Base-by-base conservation (phyloP, 768 basidiomycete species). In the Pholiota microspora region DNA sequence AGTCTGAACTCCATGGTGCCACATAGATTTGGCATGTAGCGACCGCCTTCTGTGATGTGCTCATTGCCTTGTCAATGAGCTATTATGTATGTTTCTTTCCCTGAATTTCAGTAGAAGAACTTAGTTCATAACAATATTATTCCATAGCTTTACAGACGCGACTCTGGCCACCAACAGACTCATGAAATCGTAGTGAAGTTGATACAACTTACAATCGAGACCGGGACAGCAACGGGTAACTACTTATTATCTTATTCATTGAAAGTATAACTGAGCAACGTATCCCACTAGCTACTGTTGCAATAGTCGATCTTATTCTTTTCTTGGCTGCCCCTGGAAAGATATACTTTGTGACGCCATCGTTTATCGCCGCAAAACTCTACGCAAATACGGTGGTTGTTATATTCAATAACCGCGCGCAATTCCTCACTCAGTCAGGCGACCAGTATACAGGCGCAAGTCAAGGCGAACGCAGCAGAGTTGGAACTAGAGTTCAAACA, bases 371-470 rank as follows among this genome's bases (percentile, higher is more conserved):
- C 1, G 48, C 48, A 0, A 49, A 49, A 8, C 48, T 49, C 7
- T 49, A 49, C 15, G 48, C 32, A 7, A 49, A 49, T 49, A 36
- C 48, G 4, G 48, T 49, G 34, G 48, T 49, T 4, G 48, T 49
- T 3, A 25, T 49, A n/a, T 49, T 51, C 18, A 51, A 51, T 16
- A 51, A 51, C 40, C 38, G 40, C 13, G 40, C 40, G 13, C 51
- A 51, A 31, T 44, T 51, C 32, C 12, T 51, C 7, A 51, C 49
- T 27, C 45, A 32, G 1, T 32, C 46, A 10, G 16, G 10, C 10
- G 46, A 29, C 7, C 16, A 47, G 7, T n/a, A n/a, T n/a, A n/a
- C 46, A 31, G 16, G 7, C 29, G 12, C 46, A 18, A 47, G 28
- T 10, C 25, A 31, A 16, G 31, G 46, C 2, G 28, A 47, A 16